These are phyloP conservation scores for Pseudogymnoascus sp. DNA, from an alignment of 2,329 filamentous ascomycete genomes.

Conservation along the genomic window DNA sequence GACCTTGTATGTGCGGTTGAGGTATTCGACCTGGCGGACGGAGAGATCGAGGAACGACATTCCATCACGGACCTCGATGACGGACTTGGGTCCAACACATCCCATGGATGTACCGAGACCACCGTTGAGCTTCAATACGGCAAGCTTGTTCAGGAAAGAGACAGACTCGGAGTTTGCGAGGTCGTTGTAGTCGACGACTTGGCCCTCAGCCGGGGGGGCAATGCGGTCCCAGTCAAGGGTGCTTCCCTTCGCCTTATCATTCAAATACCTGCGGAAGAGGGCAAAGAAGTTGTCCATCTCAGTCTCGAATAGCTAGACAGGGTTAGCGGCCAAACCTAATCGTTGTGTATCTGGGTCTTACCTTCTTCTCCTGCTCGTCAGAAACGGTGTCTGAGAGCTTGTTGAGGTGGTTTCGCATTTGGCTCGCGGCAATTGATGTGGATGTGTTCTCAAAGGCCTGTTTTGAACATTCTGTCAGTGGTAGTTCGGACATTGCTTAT, in stretches of 20 bases:
- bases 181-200: conserved; percentile 92
- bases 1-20: conserved; percentile 95
- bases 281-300: conserved; percentile 99
- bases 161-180: conserved; percentile 86
- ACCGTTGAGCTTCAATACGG: conserved; percentile 98
- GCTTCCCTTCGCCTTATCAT: conserved; percentile 98
- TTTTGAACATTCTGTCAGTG: conserved; percentile 19
- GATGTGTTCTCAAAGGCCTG: conserved; percentile 99
- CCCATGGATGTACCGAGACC: conserved; percentile 99
- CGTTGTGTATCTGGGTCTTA: no score
- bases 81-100: conserved; percentile 97
- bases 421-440: conserved; percentile 92
- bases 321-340: conserved; percentile 16
- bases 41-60: conserved; percentile 99
- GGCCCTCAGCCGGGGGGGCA: conserved; percentile 80
- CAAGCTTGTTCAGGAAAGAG: conserved; percentile 92
- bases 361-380: conserved; percentile 77
- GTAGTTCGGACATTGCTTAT: conserved; percentile 11
- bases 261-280: conserved; percentile 95
- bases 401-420: conserved; percentile 98
- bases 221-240: conserved; percentile 94
- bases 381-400: conserved; percentile 83
- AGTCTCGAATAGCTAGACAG: conserved; percentile 78
- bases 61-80: conserved; percentile 98
- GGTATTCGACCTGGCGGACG: conserved; percentile 96